Evolutionary conservation across 306 rosid genomes (phyloP), one percentile per base, ranked within the genome.

Genomic region (Fragaria iinumae): DNA sequence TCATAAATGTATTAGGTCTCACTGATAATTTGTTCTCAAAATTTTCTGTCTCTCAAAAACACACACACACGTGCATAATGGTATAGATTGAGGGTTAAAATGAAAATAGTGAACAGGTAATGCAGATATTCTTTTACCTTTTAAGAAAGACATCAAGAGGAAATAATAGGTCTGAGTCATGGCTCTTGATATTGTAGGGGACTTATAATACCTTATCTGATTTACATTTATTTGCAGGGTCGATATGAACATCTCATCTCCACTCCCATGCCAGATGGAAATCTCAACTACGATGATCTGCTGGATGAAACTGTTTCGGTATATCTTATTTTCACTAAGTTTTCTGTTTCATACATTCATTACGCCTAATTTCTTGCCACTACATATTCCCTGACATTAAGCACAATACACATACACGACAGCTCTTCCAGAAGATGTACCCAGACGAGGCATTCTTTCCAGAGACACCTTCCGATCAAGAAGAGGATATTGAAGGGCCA

Each of bases 221-320:
- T 73, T 74, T 32, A 44, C 49, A 43, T 27, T 56, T 64, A 36
- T 70, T 87, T 81, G 71, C 93, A 89, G 97, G 83, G 86, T 76
- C 80, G 80, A 59, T 80, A 70, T 83, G 99, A 87, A 71, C 71
- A 82, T 5, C 76, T 91, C 81, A 83, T 84, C 80, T 83, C 83
- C 82, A 48, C 96, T 77, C 84, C 97, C 38, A 73, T 86, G 72
- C 97, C 96, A 0, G 97, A 92, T 86, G 99, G 97, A 83, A 85
- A 81, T 84, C 88, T 95, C 45, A 81, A 83, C 90, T 88, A 86
- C 80, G 73, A 86, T 66, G 83, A 89, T 59, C 71, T 91, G 63
- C 55, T 95, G 81, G 88, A 84, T 62, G 84, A 84, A 13, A 70
- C 90, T 11, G 76, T 81, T 76, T 76, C 76, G 97, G 99, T 92